Percentiles rank a stretch among this genome's conserved stretches.
phyloP scores from a whole-genome alignment of 1,139 yeast genomes.

The Sugiyamaella novakii region DNA sequence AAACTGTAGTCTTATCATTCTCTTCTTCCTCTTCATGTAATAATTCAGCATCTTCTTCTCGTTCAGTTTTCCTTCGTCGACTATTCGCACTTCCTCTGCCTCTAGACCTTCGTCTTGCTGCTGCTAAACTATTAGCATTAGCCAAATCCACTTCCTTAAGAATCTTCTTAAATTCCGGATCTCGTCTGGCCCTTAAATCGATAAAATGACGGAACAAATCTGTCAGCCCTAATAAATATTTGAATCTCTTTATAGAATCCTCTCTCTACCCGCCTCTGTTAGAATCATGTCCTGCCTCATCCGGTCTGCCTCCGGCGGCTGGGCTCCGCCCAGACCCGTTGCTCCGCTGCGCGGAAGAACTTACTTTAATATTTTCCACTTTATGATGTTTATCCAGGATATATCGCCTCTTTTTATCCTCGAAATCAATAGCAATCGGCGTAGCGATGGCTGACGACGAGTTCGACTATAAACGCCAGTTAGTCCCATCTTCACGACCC shows the following conservation, averaged over 20 bases:
- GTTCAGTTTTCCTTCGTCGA: conserved; percentile 45
- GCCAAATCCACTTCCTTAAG: conserved; percentile 58
- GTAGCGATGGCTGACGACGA: conserved; percentile 18
- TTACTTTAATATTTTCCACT: conserved; percentile 25
- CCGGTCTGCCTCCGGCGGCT: conserved; percentile 10
- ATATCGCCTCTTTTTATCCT: conserved; percentile 29
- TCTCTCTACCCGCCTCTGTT: conserved; percentile 26
- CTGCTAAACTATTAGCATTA: conserved; percentile 20
- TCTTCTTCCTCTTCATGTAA: conserved; percentile 68
- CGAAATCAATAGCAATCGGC: conserved; percentile 19
- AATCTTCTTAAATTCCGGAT: conserved; percentile 64
- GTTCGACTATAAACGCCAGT: conserved; percentile 14
- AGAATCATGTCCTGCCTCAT: not conserved
- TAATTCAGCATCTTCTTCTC: conserved; percentile 92
- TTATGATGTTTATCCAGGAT: conserved; percentile 27
- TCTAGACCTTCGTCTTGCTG: not conserved
- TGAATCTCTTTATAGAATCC: conserved; percentile 61
- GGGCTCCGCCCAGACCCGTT: conserved; percentile 8
- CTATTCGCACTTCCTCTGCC: conserved; percentile 33
- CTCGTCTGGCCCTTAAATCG: conserved; percentile 77
- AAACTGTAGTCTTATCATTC: conserved; percentile 46
- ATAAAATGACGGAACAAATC: conserved; percentile 89
- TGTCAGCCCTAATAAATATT: conserved; percentile 78
- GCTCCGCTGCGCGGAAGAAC: conserved; percentile 4
- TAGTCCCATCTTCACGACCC: conserved; percentile 1